Conservation (phyloP, 768 basidiomycete genomes). For the Melanogaster broomeanus region DNA sequence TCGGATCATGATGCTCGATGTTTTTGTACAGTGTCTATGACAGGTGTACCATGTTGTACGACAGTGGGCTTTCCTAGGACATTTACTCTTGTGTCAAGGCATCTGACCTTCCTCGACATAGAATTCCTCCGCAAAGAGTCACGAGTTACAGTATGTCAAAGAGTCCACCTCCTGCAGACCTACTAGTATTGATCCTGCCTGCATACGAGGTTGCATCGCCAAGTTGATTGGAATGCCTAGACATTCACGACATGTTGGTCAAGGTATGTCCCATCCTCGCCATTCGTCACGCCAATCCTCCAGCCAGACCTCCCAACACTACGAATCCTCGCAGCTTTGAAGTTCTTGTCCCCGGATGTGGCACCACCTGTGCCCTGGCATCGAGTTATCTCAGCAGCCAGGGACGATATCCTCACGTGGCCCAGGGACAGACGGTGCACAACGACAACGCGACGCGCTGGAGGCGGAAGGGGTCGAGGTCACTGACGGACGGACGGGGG, state of each 20-base stretch:
- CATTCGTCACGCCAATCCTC: background rate
- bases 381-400: constrained; percentile 67
- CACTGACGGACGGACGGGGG: constrained; percentile 51
- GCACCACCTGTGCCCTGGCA: constrained; percentile 80
- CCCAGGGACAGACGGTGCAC: constrained; percentile 79
- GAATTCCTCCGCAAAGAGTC: constrained; percentile 65
- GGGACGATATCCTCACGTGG: constrained; percentile 82
- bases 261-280: constrained; percentile 49
- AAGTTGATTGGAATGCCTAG: constrained; percentile 79
- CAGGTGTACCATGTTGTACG: constrained; percentile 77
- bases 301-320: background rate
- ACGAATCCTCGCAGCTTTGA: constrained; percentile 57
- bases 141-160: constrained; percentile 67
- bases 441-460: constrained; percentile 72
- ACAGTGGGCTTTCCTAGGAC: constrained; percentile 27
- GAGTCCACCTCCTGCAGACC: constrained; percentile 1
- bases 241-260: constrained; percentile 80
- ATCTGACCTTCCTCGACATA: constrained; percentile 7
- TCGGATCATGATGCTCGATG: background rate
- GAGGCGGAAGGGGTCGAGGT: constrained; percentile 86
- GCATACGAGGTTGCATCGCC: constrained; percentile 84
- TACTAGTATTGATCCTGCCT: too few relatives aligned
- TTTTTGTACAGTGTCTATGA: background rate
- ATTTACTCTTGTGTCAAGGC: background rate
- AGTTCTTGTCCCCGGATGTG: constrained; percentile 61